Percentiles rank a stretch among this genome's conserved stretches.
Conservation (phyloP, 495 filamentous ascomycete genomes). For the Penicillium lividum region DNA sequence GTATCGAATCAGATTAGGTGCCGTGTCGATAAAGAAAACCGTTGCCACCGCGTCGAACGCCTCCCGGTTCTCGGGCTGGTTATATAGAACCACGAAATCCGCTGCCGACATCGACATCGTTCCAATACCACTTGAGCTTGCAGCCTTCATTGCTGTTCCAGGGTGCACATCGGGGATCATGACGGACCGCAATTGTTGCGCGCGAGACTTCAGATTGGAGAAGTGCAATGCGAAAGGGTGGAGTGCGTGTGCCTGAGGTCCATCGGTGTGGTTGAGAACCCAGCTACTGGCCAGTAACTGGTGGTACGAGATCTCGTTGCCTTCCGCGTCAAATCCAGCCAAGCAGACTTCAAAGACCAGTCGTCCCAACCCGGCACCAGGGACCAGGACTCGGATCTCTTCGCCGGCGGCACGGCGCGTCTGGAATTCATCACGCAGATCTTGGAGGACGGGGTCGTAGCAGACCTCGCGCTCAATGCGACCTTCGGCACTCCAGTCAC, state of each 20-base stretch:
- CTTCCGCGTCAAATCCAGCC: slow-evolving; percentile 75
- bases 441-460: slow-evolving; percentile 69
- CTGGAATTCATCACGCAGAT: slow-evolving; percentile 58
- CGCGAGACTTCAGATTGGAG: slow-evolving; percentile 71
- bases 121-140: slow-evolving; percentile 29
- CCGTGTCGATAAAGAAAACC: slow-evolving; percentile 96
- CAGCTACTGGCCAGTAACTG: slow-evolving; percentile 84
- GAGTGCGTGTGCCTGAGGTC: slow-evolving; percentile 50
- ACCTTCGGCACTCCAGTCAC: slow-evolving; percentile 90
- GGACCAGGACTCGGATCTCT: slow-evolving; percentile 71
- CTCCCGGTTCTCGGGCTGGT: slow-evolving; percentile 53
- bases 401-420: slow-evolving; percentile 23
- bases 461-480: slow-evolving; percentile 68
- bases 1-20: slow-evolving; percentile 87
- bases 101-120: slow-evolving; percentile 82
- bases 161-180: slow-evolving; percentile 79
- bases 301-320: slow-evolving; percentile 96
- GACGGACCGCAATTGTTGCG: slow-evolving; percentile 70
- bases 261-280: slow-evolving; percentile 73
- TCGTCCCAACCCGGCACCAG: slow-evolving; percentile 86
- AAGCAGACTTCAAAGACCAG: slow-evolving; percentile 81
- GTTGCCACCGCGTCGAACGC: slow-evolving; percentile 80
- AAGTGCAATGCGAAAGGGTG: slow-evolving; percentile 81
- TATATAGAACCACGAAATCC: slow-evolving; percentile 81
- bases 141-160: slow-evolving; percentile 51